These are phyloP conservation scores for Carex parvula DNA, from an alignment of 176 grass and related monocot genomes.

Conservation along the genomic window DNA sequence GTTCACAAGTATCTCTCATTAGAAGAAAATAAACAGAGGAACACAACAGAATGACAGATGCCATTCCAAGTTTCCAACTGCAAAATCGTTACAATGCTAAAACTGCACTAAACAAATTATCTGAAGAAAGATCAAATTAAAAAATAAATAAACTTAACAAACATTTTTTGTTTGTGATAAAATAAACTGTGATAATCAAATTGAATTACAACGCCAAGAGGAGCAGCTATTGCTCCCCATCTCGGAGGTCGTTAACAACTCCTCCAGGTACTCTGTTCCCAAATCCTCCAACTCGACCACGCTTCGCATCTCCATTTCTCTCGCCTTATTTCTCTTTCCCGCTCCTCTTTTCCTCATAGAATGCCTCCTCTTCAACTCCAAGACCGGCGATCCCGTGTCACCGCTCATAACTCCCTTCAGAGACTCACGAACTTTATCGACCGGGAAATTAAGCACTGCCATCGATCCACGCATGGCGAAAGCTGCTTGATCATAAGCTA, in stretches of 20 bases:
- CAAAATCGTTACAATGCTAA: neutral
- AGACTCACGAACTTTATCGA: constrained; percentile 33
- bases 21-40: no score
- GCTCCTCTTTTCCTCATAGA: constrained; percentile 20
- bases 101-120: neutral
- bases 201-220: constrained; percentile 25
- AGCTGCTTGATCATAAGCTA: constrained; percentile 72
- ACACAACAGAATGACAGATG: no score
- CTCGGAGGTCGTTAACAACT: constrained; percentile 39
- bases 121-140: neutral
- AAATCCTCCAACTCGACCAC: constrained; percentile 71
- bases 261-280: constrained; percentile 56
- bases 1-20: no score
- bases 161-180: neutral
- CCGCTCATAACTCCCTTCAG: constrained; percentile 13
- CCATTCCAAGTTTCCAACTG: neutral
- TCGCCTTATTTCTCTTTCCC: constrained; percentile 24
- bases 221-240: neutral
- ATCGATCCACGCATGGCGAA: constrained; percentile 54
- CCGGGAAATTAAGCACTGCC: constrained; percentile 76
- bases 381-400: constrained; percentile 29
- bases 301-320: constrained; percentile 6
- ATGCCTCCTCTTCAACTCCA: constrained; percentile 32
- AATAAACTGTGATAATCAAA: constrained; percentile 8
- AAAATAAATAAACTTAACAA: neutral